phyloP scores from a whole-genome alignment of 2,329 filamentous ascomycete genomes.

The Sporothrix variecibatus region DNA sequence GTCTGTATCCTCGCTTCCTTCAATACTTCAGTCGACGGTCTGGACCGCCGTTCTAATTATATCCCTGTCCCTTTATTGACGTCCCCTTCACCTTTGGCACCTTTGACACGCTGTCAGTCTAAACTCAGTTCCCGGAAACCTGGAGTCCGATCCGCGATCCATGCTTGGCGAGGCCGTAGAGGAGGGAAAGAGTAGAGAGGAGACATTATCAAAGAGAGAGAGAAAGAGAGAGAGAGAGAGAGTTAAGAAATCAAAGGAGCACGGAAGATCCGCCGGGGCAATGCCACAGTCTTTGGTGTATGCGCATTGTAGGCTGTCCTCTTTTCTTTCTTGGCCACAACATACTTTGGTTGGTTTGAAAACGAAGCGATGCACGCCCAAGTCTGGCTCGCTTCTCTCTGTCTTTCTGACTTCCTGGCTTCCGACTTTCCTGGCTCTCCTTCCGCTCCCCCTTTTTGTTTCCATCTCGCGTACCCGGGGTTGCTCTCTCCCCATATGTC shows the following conservation, averaged over 20 bases:
- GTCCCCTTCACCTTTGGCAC: not conserved
- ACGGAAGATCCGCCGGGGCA: constrained; percentile 19
- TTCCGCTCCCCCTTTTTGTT: not conserved
- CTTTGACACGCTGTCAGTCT: not conserved
- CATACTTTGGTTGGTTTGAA: constrained; percentile 1
- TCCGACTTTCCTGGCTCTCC: not conserved
- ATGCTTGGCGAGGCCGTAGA: constrained; percentile 6
- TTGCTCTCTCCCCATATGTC: not conserved
- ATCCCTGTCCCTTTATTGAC: not conserved
- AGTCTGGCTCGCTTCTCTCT: not conserved
- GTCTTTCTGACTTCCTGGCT: not conserved
- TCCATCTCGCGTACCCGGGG: not conserved
- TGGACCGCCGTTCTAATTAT: constrained; percentile 8
- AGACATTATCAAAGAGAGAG: not conserved
- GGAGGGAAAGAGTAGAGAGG: not conserved
- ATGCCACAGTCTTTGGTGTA: not conserved
- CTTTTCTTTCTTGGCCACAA: not conserved
- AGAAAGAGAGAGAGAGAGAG: not conserved
- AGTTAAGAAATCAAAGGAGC: constrained; percentile 14
- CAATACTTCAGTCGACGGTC: not conserved
- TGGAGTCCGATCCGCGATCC: constrained; percentile 14
- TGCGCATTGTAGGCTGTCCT: not conserved
- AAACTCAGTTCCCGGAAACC: constrained; percentile 13
- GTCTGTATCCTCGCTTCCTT: not conserved
- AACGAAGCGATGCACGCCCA: constrained; percentile 6